Evolutionary conservation across 768 basidiomycete species (phyloP).

Genomic region (Lactarius vividus): DNA sequence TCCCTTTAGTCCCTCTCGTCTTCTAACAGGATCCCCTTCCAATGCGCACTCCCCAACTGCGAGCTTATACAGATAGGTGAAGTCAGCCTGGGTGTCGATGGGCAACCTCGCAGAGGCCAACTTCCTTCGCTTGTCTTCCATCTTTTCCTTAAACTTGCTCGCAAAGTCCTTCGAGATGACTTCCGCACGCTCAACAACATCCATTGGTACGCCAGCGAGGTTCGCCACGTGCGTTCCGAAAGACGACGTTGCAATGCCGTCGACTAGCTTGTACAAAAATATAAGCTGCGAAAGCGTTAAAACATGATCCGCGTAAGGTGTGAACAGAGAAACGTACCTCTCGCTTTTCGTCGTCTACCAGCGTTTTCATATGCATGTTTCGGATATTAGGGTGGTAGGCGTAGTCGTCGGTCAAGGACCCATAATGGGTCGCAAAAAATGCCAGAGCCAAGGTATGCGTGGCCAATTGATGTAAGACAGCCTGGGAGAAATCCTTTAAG

Average conservation of each 20-base stretch:
- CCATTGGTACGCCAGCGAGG: conserved; percentile 84
- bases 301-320: neutral
- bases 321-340: conserved; percentile 50
- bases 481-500: conserved; percentile 40
- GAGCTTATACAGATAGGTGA: conserved; percentile 70
- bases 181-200: conserved; percentile 87
- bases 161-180: conserved; percentile 84
- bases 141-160: conserved; percentile 77
- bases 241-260: conserved; percentile 81
- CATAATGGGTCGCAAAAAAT: conserved; percentile 98
- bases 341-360: conserved; percentile 88
- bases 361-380: conserved; percentile 94
- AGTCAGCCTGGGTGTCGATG: conserved; percentile 84
- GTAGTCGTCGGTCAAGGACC: conserved; percentile 92
- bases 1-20: conserved; percentile 50
- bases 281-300: conserved; percentile 56
- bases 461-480: conserved; percentile 91
- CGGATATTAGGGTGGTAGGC: conserved; percentile 88
- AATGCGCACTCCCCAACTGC: conserved; percentile 52
- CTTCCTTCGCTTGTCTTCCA: conserved; percentile 60
- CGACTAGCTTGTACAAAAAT: conserved; percentile 92
- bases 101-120: conserved; percentile 60
- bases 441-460: conserved; percentile 88
- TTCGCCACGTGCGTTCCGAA: conserved; percentile 95
- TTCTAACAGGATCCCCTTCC: conserved; percentile 52